Base-by-base conservation (phyloP, 2,329 filamentous ascomycete genomes). In the Xylaria sp. region DNA sequence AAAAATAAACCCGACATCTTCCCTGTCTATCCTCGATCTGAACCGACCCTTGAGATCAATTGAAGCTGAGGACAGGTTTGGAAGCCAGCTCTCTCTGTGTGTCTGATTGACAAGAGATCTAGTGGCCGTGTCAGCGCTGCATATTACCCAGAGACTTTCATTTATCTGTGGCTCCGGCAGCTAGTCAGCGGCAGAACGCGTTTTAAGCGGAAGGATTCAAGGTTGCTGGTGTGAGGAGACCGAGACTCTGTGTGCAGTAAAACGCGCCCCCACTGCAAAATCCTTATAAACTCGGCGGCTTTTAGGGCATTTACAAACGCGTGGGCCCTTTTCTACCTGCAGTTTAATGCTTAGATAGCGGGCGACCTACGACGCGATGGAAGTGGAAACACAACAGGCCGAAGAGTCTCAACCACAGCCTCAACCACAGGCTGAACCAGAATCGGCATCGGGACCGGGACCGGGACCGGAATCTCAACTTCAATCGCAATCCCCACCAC, bases 1-100 rank as follows among this genome's bases (percentile, higher is more conserved):
- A 20, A 40, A 34, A 52, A 57, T 60, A 57, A 52, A 47, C 47
- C 47, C 43, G 39, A 41, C 49, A 41, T 57, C 53, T 42, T 44
- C 39, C 18, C 26, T 47, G 54, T 52, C 43, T 46, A 43, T 24
- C 18, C 48, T 40, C 29, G 21, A n/a, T n/a, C n/a, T n/a, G n/a
- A n/a, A n/a, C n/a, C n/a, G n/a, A n/a, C n/a, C n/a, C n/a, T n/a
- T n/a, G n/a, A n/a, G n/a, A n/a, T n/a, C n/a, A n/a, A n/a, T n/a
- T n/a, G n/a, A n/a, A n/a, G n/a, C n/a, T n/a, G n/a, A n/a, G n/a
- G n/a, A n/a, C n/a, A n/a, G n/a, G n/a, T n/a, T n/a, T n/a, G n/a
- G n/a, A n/a, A n/a, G n/a, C n/a, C n/a, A 26, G 5, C 24, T 26
- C 11, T 5, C 24, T 26, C 5, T 11, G 11, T 26, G 24, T 26